Percentiles rank a stretch among this genome's conserved stretches.
These are phyloP conservation scores for Microglena sp. DNA, from an alignment of 139 green algal species.

Conservation along the genomic window DNA sequence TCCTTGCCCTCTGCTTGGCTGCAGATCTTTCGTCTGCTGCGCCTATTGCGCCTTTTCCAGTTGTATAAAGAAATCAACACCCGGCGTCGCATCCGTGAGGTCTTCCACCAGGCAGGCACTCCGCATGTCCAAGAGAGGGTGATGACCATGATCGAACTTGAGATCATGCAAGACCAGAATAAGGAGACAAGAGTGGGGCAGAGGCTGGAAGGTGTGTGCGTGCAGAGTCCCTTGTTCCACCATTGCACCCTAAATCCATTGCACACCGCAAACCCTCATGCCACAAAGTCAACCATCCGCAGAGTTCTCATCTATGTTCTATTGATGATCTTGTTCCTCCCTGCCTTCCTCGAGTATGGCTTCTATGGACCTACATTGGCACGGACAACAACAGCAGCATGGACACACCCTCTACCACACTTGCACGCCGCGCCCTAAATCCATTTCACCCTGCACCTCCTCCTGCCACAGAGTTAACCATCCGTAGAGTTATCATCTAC, in stretches of 20 bases:
- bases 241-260: too few relatives aligned
- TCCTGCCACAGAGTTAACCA: constrained; percentile 74
- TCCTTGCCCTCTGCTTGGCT: neutral
- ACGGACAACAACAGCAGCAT: too few relatives aligned
- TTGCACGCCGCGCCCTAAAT: neutral
- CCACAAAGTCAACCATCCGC: constrained; percentile 71
- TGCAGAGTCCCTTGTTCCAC: too few relatives aligned
- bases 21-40: constrained; percentile 66
- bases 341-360: too few relatives aligned
- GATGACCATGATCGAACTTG: constrained; percentile 23
- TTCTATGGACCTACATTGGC: too few relatives aligned
- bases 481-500: constrained; percentile 67
- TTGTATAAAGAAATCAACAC: constrained; percentile 54
- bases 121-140: constrained; percentile 10
- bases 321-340: constrained; percentile 76
- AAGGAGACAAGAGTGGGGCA: constrained; percentile 66
- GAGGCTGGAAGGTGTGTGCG: constrained; percentile 56
- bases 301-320: constrained; percentile 78
- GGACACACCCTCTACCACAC: neutral
- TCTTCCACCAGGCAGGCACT: constrained; percentile 4
- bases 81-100: constrained; percentile 13
- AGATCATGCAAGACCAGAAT: constrained; percentile 24
- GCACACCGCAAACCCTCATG: too few relatives aligned
- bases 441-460: neutral
- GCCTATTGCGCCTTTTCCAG: constrained; percentile 63